phyloP scores from a whole-genome alignment of 2,329 filamentous ascomycete genomes.

The Apiospora rasikravindrae region DNA sequence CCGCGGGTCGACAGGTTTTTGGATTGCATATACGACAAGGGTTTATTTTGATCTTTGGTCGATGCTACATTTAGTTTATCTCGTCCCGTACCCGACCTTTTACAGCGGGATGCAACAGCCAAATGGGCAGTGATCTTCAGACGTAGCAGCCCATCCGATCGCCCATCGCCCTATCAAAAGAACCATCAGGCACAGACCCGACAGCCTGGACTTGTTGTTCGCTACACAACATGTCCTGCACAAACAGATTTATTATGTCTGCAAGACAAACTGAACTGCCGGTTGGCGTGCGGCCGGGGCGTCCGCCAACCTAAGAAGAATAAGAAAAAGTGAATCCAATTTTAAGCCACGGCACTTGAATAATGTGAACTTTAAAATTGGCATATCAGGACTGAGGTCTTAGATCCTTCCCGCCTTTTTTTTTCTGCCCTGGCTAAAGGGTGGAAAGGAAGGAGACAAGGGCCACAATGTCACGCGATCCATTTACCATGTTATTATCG shows the following conservation, averaged over 20 bases:
- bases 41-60: neutral
- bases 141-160: neutral
- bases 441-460: neutral
- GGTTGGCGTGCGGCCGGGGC: neutral
- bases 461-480: neutral
- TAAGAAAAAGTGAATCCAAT: neutral
- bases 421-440: neutral
- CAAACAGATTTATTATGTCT: neutral
- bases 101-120: neutral
- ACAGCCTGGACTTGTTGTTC: neutral
- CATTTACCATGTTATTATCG: slow-evolving; percentile 6
- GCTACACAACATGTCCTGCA: neutral
- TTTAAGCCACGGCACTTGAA: slow-evolving; percentile 1
- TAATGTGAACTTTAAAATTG: neutral
- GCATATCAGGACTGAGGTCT: neutral
- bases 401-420: neutral
- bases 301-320: neutral
- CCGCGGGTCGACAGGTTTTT: neutral
- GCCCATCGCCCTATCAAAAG: neutral
- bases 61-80: neutral
- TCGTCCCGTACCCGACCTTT: neutral
- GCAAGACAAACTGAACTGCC: no score
- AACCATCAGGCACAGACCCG: neutral
- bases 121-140: slow-evolving; percentile 8
- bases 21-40: neutral